Evolutionary conservation across 2,329 filamentous ascomycete species (phyloP), one percentile per base, ranked within the genome.

Genomic region (Dactylellina sp.): DNA sequence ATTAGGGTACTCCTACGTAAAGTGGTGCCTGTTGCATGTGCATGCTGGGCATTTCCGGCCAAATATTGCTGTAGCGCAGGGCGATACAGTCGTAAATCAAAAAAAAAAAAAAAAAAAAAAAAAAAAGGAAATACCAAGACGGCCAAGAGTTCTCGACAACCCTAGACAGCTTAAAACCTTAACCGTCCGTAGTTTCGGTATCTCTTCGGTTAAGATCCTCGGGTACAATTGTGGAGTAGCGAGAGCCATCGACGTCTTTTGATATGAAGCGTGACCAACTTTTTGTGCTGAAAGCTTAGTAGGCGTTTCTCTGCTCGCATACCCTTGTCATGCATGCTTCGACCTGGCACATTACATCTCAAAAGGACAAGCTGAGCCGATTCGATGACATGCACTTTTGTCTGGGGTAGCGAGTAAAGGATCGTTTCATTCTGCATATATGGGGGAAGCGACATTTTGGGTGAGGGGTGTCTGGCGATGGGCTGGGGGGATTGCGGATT

Each of bases 321-420:
- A 61, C 53, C 70, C 61, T 62, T 74, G 61, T 62, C 70, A 7
- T 66, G 40, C 61, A 66, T 50, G 47, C 61, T 42, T 61, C 42
- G 25, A 61, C 32, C 60, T 74, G 70, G 68, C 68, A 72, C 60
- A 65, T 72, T 61, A 20, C 16, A 28, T 49, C 53, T 65, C 47
- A 74, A 74, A 66, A 32, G 56, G 70, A 74, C 55, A 66, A 39
- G 61, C 56, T 39, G 70, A 61, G 70, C 61, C 70, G 70, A 62
- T 66, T 74, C 56, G 61, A 74, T 62, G 61, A 52, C 56, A 74
- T 66, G 70, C 70, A 24, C 42, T 74, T 74, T 66, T 49, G 70
- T 65, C 42, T 50, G 49, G 49, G 49, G 60, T 52, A 40, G 5
- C 4, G 28, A 32, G 28, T 32, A 39, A 60, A 37, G 25, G 68